Percentiles rank a stretch among this genome's conserved stretches.
Conservation (phyloP, 1,284 basidiomycete species). For the Boletus semigastroideus region DNA sequence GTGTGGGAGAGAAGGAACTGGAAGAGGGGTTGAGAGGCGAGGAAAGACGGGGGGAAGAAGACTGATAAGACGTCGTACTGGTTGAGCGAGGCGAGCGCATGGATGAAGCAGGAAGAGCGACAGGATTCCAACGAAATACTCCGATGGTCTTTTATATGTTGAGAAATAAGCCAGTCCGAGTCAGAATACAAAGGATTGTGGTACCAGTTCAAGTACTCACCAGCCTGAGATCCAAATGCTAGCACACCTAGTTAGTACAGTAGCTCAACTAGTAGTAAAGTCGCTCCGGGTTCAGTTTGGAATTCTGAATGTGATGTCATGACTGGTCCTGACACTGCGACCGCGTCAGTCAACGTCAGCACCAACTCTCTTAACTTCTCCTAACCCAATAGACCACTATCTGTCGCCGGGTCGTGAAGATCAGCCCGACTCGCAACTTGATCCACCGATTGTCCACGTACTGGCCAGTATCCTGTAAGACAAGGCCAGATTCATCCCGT, state of each 20-base stretch:
- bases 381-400: not conserved
- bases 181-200: constrained; percentile 8
- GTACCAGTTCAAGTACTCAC: not conserved
- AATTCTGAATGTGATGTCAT: constrained; percentile 7
- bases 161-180: constrained; percentile 3
- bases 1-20: constrained; percentile 7
- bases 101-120: not conserved
- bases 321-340: too few relatives aligned
- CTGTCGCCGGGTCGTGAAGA: not conserved
- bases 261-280: constrained; percentile 1
- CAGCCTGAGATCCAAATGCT: not conserved
- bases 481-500: not conserved
- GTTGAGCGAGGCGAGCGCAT: constrained; percentile 17
- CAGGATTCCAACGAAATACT: constrained; percentile 10
- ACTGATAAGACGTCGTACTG: constrained; percentile 7
- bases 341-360: not conserved
- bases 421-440: not conserved
- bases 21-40: constrained; percentile 21
- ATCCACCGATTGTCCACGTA: not conserved
- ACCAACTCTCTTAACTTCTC: not conserved
- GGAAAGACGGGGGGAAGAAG: constrained; percentile 17
- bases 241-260: constrained; percentile 2
- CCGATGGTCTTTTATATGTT: constrained; percentile 16
- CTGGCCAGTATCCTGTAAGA: not conserved
- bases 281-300: constrained; percentile 14